Conservation (phyloP, 2,329 filamentous ascomycete genomes). For the Thyridium curvatum region DNA sequence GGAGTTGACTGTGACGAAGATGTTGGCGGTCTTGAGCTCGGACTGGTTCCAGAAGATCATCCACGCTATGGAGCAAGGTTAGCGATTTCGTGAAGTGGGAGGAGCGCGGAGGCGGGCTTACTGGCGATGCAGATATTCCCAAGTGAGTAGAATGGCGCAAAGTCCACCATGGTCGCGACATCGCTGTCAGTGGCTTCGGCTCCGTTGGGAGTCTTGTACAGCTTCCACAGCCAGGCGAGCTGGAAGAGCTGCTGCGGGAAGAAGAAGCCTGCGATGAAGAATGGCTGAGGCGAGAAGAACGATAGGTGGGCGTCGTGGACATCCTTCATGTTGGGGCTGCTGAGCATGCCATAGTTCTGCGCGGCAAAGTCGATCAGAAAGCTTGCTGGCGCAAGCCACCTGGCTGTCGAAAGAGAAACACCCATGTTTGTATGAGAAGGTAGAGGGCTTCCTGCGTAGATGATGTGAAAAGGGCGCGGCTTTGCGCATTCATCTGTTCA, state of each 20-base stretch:
- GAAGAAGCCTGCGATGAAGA: conserved; percentile 55
- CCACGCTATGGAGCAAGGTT: conserved; percentile 36
- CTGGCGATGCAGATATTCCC: conserved; percentile 55
- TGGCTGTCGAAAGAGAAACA: conserved; percentile 44
- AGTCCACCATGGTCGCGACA: conserved; percentile 42
- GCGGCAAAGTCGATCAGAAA: conserved; percentile 51
- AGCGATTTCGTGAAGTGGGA: no score
- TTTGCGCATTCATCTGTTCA: no score
- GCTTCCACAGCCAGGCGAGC: conserved; percentile 48
- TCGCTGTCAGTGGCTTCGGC: conserved; percentile 29
- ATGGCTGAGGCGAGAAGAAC: conserved; percentile 52
- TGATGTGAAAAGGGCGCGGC: no score
- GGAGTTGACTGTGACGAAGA: conserved; percentile 52
- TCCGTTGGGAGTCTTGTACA: conserved; percentile 41
- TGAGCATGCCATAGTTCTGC: conserved; percentile 54
- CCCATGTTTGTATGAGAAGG: conserved; percentile 32
- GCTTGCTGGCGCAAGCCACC: conserved; percentile 45
- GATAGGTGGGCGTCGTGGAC: conserved; percentile 51
- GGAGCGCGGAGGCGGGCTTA: no score
- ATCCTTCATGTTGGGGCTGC: conserved; percentile 51
- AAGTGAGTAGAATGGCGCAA: conserved; percentile 46
- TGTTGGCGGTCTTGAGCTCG: conserved; percentile 41
- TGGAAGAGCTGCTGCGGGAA: conserved; percentile 55
- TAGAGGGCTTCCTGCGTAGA: no score
- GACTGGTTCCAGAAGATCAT: conserved; percentile 57